Base-by-base conservation (phyloP, 148 eudicot genomes). In the Chenopodium quinoa region DNA sequence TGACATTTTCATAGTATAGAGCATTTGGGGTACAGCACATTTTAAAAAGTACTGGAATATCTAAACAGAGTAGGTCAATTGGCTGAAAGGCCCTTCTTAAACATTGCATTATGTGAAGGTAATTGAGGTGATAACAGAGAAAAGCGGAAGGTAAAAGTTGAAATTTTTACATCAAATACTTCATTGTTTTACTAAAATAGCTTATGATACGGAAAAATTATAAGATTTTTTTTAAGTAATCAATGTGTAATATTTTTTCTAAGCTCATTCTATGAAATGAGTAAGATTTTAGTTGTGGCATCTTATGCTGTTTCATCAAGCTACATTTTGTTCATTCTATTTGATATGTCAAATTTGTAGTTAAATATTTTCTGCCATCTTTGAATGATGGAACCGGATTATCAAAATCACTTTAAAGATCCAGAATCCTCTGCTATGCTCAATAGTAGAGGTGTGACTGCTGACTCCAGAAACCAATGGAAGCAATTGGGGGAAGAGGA, bases 401-500 rank as follows among this genome's bases (percentile, higher is more conserved):
- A 75, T 19, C n/a, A 14, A 67, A 63, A 46, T 76, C 32, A 71
- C 50, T 47, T 73, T 77, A 80, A 81, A 66, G 78, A 75, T 77
- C 78, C 64, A 56, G 73, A 50, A 11, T 37, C 69, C 75, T 17
- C 75, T 44, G 48, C 58, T 73, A 82, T 77, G 85, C 70, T 79
- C 31, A 80, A 78, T 70, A 9, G 63, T 67, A 54, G 71, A 70
- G 85, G 58, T 46, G 69, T 77, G 29, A 52, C 80, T 31, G 72
- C 88, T 60, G 79, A 78, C 69, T 75, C 78, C 29, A 78, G 68
- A 75, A 82, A 66, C 20, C 82, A 77, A 77, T 76, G 80, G 84
- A 89, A 86, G 79, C 89, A 86, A 77, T 75, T 85, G 86, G 88
- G 85, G 37, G 75, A 50, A 71, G 92, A 87, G 60, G 92, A 81